These are phyloP conservation scores for Tricholomella constricta DNA, from an alignment of 768 basidiomycete genomes.

Conservation along the genomic window DNA sequence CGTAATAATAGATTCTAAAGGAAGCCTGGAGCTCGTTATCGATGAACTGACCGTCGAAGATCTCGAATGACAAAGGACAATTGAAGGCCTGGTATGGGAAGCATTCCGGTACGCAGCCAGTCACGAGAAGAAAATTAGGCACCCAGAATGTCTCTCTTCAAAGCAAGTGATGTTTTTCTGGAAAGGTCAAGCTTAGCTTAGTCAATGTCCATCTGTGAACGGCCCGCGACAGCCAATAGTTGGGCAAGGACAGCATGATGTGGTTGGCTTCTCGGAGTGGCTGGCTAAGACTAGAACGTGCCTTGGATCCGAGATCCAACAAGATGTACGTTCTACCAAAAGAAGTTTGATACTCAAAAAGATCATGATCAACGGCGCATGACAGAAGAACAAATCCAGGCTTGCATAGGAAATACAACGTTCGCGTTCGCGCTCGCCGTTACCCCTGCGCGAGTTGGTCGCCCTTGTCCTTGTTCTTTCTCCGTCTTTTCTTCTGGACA, in stretches of 20 bases:
- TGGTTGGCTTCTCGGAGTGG: too few relatives aligned
- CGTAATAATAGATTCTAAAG: neutral
- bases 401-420: neutral
- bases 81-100: neutral
- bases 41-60: neutral
- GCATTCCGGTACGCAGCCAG: too few relatives aligned
- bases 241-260: too few relatives aligned
- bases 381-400: neutral
- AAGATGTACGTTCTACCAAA: too few relatives aligned
- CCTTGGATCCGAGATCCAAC: too few relatives aligned
- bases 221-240: too few relatives aligned
- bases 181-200: neutral
- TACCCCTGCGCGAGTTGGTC: neutral
- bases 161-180: neutral
- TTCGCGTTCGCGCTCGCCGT: neutral
- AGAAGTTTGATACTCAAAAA: too few relatives aligned
- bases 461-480: slow-evolving; percentile 25
- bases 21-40: neutral
- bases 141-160: neutral
- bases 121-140: neutral
- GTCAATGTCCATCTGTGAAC: neutral
- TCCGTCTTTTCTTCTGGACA: slow-evolving; percentile 32
- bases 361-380: neutral
- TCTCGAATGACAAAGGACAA: neutral
- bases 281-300: too few relatives aligned